Base-by-base conservation (phyloP, 139 green algal species). In the Chlorella ohadii region DNA sequence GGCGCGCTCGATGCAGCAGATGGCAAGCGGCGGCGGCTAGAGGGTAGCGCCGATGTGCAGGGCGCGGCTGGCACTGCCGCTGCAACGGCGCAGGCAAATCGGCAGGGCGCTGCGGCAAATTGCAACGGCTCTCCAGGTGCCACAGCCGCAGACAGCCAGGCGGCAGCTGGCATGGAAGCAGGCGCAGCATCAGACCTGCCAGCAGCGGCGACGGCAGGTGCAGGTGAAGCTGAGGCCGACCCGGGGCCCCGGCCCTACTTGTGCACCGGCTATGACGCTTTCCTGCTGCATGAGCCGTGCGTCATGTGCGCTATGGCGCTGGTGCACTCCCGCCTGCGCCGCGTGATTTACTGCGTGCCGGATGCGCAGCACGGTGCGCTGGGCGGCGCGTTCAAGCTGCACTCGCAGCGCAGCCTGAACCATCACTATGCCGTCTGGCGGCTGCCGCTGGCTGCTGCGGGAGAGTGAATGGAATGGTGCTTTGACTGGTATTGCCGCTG, bases 291-390 rank as follows among this genome's bases (percentile, higher is more conserved):
- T 3, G 97, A 99, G 91, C 97, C 97, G 0, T 99, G 97, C 86
- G 84, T 89, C 13, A 99, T 99, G 97, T 99, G 96, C 76, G 94
- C 94, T 20, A 99, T 99, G 96, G 96, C 91, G 4, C 79, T 99
- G 81, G 91, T 97, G 84, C 96, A 99, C 89, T 95, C 90, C 1
- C 84, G 96, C 0, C 70, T 98, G 31, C 71, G 91, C 65, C 79
- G 96, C 0, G 92, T 99, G 1, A 71, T 97, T 0, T 97, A 90
- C 84, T 92, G 86, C 65, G 17, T 61, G 17, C 44, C 75, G 2
- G 89, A 96, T 74, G 11, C 12, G 0, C 2, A 7, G 3, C 13
- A 68, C 19, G 95, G 94, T 3, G 92, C 90, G 12, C 66, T 98
- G 38, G 92, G 92, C 7, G 51, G 84, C 31, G 74, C 76, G 28